A percentile compares a stretch with the other conserved stretches of the same genome.
These are phyloP conservation scores for Phaeotremella skinneri DNA, from an alignment of 768 basidiomycete genomes.

Conservation along the genomic window DNA sequence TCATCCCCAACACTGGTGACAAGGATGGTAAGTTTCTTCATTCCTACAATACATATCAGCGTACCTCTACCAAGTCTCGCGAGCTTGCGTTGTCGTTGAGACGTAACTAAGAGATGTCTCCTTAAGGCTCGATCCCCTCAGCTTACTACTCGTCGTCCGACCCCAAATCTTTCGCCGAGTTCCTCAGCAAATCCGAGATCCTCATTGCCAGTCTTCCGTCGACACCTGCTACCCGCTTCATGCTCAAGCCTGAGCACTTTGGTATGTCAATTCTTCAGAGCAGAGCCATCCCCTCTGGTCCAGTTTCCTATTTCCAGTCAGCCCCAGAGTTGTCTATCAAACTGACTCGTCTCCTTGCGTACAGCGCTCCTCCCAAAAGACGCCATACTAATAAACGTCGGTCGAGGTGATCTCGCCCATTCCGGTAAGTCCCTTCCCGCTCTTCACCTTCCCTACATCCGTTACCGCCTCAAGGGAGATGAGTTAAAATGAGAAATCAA, in stretches of 20 bases:
- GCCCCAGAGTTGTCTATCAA: no score
- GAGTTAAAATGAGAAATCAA: background rate
- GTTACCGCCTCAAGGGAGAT: background rate
- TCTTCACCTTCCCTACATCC: background rate
- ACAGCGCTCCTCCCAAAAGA: conserved; percentile 41
- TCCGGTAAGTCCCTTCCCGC: conserved; percentile 33
- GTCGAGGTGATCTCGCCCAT: conserved; percentile 50
- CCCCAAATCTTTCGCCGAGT: conserved; percentile 40
- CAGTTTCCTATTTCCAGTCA: no score
- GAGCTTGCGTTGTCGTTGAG: background rate
- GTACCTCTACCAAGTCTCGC: background rate
- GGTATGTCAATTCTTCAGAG: conserved; percentile 35
- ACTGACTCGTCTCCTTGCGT: background rate
- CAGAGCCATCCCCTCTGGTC: no score
- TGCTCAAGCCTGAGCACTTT: conserved; percentile 39
- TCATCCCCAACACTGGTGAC: conserved; percentile 50
- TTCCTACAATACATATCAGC: background rate
- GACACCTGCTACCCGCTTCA: conserved; percentile 35
- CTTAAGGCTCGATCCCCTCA: conserved; percentile 42
- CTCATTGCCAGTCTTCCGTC: conserved; percentile 49
- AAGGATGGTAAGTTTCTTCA: conserved; percentile 40
- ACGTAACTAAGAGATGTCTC: background rate
- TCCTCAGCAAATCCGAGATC: conserved; percentile 45
- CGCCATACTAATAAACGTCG: conserved; percentile 52
- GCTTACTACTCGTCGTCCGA: conserved; percentile 45